Evolutionary conservation across 257 asterid genomes (phyloP), one percentile per base, ranked within the genome.

Genomic region (Dorcoceras hygrometricum): DNA sequence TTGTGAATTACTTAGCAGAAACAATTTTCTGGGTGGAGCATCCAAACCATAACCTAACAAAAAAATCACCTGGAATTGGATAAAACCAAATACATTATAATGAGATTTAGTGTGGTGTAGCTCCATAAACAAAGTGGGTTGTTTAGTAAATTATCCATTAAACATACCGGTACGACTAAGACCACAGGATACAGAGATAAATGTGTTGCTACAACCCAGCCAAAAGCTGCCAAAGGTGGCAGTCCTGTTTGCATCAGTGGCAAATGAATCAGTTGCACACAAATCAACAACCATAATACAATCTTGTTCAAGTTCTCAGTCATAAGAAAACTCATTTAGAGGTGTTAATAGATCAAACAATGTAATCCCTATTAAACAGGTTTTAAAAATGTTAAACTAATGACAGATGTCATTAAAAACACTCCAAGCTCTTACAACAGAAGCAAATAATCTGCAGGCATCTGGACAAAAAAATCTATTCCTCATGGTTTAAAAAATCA

Each of bases 141-240:
- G 39, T 57, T 54, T 56, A 57, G 10, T 59, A 57, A 58, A 65
- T 65, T 63, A 59, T 60, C 62, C 59, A 68, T 71, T 57, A 57
- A 69, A 75, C 84, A 66, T 88, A 94, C 99, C 79, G 97, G 99
- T 68, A 94, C 78, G 68, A 88, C 71, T 59, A 94, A 76, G 70
- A 85, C 68, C 63, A 80, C 62, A 58, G 97, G 99, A 76, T 94
- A 94, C 39, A 94, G 92, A 68, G 97, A 90, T 70, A 94, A 79
- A 85, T 94, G 99, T 20, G 96, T 82, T 61, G 97, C 90, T 59
- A 90, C 9, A 57, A 86, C 92, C 97, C 99, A 94, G 71, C 99
- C 99, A 82, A 90, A 88, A 28, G 97, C 97, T 63, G 99, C 91
- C 86, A 94, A 65, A 29, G 99, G 88, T 39, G 73, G 79, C 66